Base-by-base conservation (phyloP, 1,284 basidiomycete species). In the Ganoderma lingzhi region DNA sequence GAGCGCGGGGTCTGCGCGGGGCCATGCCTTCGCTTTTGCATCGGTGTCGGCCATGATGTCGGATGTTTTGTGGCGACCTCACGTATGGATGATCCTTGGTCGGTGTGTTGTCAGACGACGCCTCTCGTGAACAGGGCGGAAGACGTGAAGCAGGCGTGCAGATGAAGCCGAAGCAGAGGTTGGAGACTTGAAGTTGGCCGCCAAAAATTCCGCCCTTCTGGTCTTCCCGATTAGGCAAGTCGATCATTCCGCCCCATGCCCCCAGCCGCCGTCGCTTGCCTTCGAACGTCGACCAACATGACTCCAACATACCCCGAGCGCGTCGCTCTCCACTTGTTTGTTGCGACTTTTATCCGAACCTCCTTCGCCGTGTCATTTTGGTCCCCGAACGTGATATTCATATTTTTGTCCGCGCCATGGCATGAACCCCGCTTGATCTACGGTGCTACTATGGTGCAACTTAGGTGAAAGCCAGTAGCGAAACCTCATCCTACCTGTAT, bases 1-100 rank as follows among this genome's bases (percentile, higher is more conserved):
- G 77, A 99, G 88, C 62, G 90, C 86, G 59, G 96, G 92, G 76
- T 93, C 89, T 73, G 98, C 96, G 70, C 96, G 86, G 65, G 98
- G 98, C 91, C 96, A 99, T 69, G 96, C 96, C 86, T 97, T 98
- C 73, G 85, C 84, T 76, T 84, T 85, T 51, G 79, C 71, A 72
- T 73, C 68, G 41, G 77, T 77, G 67, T 93, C 90, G 64, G 87
- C 83, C 91, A 93, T 92, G 76, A 66, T 81, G 67, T 73, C 48
- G 14, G 39, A 32, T 63, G 60, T 65, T 64, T 63, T 70, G 14
- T 58, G 3, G 72, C 77, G 91, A 93, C 91, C 91, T 93, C 91
- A 92, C 91, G 85, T 81, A 77, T 80, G 82, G 82, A 81, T 84
- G 91, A 92, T 93, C 91, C 91, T 92, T 91, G 89, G 90, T 90